Conservation (phyloP, 2,329 filamentous ascomycete genomes). For the Myriosclerotinia scirpicola region DNA sequence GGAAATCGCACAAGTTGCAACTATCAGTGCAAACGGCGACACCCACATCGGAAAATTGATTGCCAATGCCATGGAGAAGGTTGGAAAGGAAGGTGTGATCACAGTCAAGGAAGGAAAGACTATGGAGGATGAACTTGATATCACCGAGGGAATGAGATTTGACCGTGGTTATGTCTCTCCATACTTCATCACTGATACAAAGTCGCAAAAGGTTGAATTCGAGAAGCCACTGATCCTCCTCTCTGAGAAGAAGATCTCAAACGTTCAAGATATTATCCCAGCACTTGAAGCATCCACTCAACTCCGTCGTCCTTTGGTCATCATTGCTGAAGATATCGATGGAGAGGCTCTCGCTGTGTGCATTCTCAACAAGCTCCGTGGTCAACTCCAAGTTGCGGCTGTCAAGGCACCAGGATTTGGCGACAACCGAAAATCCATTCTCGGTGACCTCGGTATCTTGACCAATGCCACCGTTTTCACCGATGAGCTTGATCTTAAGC, state of each 20-base stretch:
- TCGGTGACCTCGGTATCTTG: constrained; percentile 91
- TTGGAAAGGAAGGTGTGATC: constrained; percentile 99
- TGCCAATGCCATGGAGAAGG: constrained; percentile 99
- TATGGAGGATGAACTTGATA: constrained; percentile 93
- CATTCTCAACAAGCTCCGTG: constrained; percentile 99
- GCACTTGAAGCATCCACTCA: constrained; percentile 96
- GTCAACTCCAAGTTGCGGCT: constrained; percentile 95
- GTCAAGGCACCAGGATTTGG: constrained; percentile 99
- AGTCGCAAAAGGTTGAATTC: constrained; percentile 98
- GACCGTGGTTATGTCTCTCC: constrained; percentile 98
- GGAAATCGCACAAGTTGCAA: constrained; percentile 97
- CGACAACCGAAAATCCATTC: constrained; percentile 99
- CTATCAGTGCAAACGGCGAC: constrained; percentile 97
- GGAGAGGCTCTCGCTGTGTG: constrained; percentile 97
- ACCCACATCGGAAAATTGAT: constrained; percentile 93
- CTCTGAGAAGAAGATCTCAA: constrained; percentile 99
- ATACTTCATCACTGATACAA: constrained; percentile 99
- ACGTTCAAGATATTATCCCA: constrained; percentile 97
- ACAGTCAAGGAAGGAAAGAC: constrained; percentile 99
- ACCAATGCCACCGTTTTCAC: constrained; percentile 98
- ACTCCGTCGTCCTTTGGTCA: constrained; percentile 90
- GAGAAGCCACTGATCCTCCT: constrained; percentile 99
- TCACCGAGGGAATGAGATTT: constrained; percentile 99
- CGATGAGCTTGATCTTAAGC: constrained; percentile 97
- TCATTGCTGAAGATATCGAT: constrained; percentile 99